Evolutionary conservation across 75 land plant genomes (phyloP).

Genomic region (Cunninghamia lanceolata): DNA sequence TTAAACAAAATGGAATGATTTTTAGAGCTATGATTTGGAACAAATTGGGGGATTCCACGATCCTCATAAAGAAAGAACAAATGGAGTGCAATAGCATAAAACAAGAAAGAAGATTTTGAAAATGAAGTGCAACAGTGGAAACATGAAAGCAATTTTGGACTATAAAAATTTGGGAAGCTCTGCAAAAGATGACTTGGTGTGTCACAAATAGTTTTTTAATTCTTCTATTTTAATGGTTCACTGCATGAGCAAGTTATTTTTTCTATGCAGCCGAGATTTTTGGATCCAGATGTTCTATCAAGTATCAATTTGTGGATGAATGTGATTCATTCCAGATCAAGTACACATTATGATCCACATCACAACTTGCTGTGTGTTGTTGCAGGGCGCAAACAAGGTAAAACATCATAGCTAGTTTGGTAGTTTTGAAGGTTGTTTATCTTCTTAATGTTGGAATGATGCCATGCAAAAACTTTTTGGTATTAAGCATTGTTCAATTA

Average conservation of each 20-base stretch:
- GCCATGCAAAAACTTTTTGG: not conserved
- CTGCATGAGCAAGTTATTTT: not conserved
- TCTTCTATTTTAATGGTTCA: not conserved
- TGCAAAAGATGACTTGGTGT: slow-evolving; percentile 6
- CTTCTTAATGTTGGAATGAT: not conserved
- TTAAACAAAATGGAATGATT: not conserved
- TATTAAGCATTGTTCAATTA: not conserved
- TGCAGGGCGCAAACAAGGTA: slow-evolving; percentile 81
- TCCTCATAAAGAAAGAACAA: not conserved
- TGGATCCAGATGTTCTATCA: slow-evolving; percentile 47
- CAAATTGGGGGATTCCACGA: not conserved
- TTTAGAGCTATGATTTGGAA: not conserved
- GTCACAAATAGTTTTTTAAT: not conserved
- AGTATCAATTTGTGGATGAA: slow-evolving; percentile 97
- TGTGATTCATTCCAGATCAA: slow-evolving; percentile 61
- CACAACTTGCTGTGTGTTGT: slow-evolving; percentile 88
- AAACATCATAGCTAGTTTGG: not conserved
- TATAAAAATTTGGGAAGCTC: not conserved
- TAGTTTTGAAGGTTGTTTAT: not conserved
- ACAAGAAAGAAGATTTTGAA: not conserved
- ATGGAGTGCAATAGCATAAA: not conserved
- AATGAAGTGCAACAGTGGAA: not conserved
- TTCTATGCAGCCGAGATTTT: slow-evolving; percentile 57
- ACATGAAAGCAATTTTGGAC: not conserved
- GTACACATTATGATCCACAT: slow-evolving; percentile 97